A percentile compares a stretch with the other conserved stretches of the same genome.
Conservation (phyloP, 345 rosid genomes). For the Streptanthus diversifolius region DNA sequence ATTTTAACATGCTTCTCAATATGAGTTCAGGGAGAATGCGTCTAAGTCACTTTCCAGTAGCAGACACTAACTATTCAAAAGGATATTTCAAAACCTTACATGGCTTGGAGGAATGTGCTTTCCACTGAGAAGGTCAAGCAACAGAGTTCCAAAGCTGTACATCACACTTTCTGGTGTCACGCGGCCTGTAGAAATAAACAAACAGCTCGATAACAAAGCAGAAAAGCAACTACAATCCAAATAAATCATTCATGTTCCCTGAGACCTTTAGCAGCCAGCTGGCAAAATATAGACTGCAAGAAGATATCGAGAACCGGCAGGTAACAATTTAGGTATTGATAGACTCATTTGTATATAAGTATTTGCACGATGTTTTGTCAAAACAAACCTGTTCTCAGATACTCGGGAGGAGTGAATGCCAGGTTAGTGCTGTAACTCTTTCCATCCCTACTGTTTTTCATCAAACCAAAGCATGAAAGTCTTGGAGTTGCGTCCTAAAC, state of each 20-base stretch:
- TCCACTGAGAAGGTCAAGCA: conserved; percentile 90
- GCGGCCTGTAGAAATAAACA: conserved; percentile 49
- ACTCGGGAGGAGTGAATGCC: conserved; percentile 93
- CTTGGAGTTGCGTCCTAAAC: conserved; percentile 76
- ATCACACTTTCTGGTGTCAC: conserved; percentile 89
- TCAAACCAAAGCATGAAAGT: conserved; percentile 81
- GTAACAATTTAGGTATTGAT: not conserved
- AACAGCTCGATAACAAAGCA: not conserved
- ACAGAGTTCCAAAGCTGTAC: conserved; percentile 84
- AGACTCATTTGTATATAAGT: not conserved
- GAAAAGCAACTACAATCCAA: not conserved
- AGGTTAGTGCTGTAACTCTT: conserved; percentile 91
- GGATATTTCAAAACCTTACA: conserved; percentile 42
- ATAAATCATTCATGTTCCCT: not conserved
- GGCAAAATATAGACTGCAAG: not conserved
- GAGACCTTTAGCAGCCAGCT: too few relatives aligned
- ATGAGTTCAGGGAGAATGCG: not conserved
- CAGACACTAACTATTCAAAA: not conserved
- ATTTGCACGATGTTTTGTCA: not conserved
- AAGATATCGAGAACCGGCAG: not conserved
- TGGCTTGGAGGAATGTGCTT: conserved; percentile 90
- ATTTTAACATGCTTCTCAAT: not conserved
- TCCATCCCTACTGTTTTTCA: conserved; percentile 93
- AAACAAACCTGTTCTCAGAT: conserved; percentile 66
- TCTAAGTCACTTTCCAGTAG: not conserved